Percentiles rank a stretch among this genome's conserved stretches.
phyloP scores from a whole-genome alignment of 2,329 filamentous ascomycete genomes.

The Neofusicoccum ribis region DNA sequence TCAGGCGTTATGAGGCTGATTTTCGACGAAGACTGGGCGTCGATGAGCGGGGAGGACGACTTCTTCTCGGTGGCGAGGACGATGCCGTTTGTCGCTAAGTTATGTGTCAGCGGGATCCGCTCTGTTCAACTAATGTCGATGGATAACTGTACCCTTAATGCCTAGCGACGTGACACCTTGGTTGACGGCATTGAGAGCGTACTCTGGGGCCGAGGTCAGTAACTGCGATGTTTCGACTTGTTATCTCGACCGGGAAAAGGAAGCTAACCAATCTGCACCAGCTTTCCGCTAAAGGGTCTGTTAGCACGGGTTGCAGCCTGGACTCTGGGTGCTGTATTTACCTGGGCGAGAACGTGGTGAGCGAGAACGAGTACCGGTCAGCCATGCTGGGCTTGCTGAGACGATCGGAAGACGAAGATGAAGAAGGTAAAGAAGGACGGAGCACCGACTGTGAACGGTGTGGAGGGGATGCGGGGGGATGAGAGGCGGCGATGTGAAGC shows the following conservation, averaged over 20 bases:
- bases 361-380: conserved; percentile 97
- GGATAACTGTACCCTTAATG: conserved; percentile 77
- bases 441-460: conserved; percentile 9
- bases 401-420: conserved; percentile 6
- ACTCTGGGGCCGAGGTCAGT: conserved; percentile 63
- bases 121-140: background rate
- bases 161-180: conserved; percentile 97
- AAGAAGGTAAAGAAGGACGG: background rate
- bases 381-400: conserved; percentile 65
- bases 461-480: conserved; percentile 12
- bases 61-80: conserved; percentile 99
- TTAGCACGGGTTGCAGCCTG: conserved; percentile 46
- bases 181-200: conserved; percentile 98
- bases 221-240: conserved; percentile 20
- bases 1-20: conserved; percentile 97
- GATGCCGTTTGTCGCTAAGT: conserved; percentile 90
- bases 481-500: conserved; percentile 22
- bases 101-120: background rate
- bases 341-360: conserved; percentile 99
- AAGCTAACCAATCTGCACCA: conserved; percentile 89
- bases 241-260: background rate
- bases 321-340: conserved; percentile 49
- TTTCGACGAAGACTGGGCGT: conserved; percentile 92
- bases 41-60: conserved; percentile 94
- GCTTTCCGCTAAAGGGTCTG: conserved; percentile 73